These are phyloP conservation scores for Sporopachydermia cereana DNA, from an alignment of 1,139 yeast genomes.

Conservation along the genomic window DNA sequence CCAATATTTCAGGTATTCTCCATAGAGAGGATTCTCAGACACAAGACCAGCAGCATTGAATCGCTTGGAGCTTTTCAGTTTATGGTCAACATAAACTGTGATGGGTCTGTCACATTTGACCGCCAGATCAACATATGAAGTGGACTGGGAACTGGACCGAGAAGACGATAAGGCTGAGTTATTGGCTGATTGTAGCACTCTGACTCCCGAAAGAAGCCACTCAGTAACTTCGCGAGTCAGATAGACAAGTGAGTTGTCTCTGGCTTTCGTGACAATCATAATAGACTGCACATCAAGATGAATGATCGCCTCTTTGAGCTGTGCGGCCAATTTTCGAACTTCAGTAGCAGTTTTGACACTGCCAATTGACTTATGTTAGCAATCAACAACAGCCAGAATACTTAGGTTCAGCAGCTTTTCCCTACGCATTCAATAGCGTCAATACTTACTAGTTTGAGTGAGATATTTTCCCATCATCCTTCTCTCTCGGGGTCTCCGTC, in stretches of 20 bases:
- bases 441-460: conserved; percentile 1
- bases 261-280: conserved; percentile 75
- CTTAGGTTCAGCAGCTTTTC: too few species aligned
- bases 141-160: background rate
- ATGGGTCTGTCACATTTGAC: conserved; percentile 26
- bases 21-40: conserved; percentile 32
- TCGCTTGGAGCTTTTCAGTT: conserved; percentile 46
- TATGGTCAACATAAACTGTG: conserved; percentile 58
- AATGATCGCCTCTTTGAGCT: conserved; percentile 50
- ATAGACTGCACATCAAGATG: conserved; percentile 58
- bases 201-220: conserved; percentile 40
- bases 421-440: background rate
- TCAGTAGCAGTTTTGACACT: conserved; percentile 5
- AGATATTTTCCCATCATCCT: conserved; percentile 2
- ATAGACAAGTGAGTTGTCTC: conserved; percentile 65
- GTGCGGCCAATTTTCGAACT: background rate
- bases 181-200: conserved; percentile 10
- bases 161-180: background rate
- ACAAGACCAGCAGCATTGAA: conserved; percentile 39
- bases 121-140: background rate
- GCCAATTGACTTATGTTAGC: too few species aligned
- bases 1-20: conserved; percentile 51
- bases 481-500: background rate
- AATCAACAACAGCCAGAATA: too few species aligned
- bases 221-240: conserved; percentile 69